Percentiles rank a stretch among this genome's conserved stretches.
phyloP scores from a whole-genome alignment of 2,329 filamentous ascomycete species.

The Aspergillus arachidicola region DNA sequence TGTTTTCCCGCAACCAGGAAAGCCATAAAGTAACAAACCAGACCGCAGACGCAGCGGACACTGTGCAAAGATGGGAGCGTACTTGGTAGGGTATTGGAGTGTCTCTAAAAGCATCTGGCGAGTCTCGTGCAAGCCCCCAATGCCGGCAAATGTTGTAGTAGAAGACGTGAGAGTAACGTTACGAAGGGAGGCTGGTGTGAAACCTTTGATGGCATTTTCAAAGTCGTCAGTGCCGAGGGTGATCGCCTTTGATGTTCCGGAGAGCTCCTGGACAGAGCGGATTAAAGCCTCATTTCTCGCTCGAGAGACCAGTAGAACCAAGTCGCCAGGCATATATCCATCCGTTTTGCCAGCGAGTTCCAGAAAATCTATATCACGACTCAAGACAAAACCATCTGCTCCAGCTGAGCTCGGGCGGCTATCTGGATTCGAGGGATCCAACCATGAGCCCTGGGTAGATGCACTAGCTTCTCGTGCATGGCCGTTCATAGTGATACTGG shows the following conservation, averaged over 20 bases:
- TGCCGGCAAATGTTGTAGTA: conserved; percentile 87
- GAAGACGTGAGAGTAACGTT: conserved; percentile 94
- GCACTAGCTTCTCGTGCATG: conserved; percentile 38
- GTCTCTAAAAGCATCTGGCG: conserved; percentile 92
- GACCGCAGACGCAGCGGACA: conserved; percentile 94
- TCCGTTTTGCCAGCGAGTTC: conserved; percentile 93
- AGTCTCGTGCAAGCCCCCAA: conserved; percentile 84
- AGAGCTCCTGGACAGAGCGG: conserved; percentile 66
- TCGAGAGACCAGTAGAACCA: conserved; percentile 80
- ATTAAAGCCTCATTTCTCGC: conserved; percentile 93
- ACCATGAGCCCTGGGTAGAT: conserved; percentile 66
- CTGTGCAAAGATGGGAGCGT: conserved; percentile 95
- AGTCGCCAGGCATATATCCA: conserved; percentile 95
- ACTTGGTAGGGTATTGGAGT: conserved; percentile 94
- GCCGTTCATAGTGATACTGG: conserved; percentile 42
- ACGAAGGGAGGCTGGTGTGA: conserved; percentile 90
- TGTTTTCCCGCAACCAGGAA: conserved; percentile 95
- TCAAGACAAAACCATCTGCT: conserved; percentile 69
- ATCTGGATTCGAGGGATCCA: conserved; percentile 68
- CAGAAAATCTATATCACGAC: conserved; percentile 80
- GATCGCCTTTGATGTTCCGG: conserved; percentile 58
- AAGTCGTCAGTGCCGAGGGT: conserved; percentile 76
- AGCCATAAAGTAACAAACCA: conserved; percentile 89
- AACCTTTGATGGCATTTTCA: conserved; percentile 80
- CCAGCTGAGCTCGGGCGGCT: conserved; percentile 51